Conservation (phyloP, 2,329 filamentous ascomycete genomes). For the Scedosporium minutisporum region DNA sequence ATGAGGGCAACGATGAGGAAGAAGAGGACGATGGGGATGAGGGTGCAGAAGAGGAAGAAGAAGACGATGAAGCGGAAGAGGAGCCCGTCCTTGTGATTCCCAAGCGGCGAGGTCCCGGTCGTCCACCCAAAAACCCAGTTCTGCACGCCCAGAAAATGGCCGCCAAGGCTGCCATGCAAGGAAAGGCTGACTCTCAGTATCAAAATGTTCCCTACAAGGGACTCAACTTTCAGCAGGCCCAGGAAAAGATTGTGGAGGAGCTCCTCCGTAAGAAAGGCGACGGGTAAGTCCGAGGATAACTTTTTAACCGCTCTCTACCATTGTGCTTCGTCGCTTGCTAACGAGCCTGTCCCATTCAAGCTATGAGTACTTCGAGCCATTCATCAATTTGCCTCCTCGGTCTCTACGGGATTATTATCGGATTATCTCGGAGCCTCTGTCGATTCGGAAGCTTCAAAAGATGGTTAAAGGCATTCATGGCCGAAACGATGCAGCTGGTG, state of each 20-base stretch:
- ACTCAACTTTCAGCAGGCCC: conserved; percentile 71
- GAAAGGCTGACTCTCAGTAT: conserved; percentile 42
- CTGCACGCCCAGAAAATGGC: conserved; percentile 14
- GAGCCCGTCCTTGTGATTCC: conserved; percentile 9
- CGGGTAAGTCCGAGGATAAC: conserved; percentile 35
- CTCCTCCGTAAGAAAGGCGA: conserved; percentile 60
- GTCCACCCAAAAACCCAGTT: conserved; percentile 12
- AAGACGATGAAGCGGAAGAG: conserved; percentile 20
- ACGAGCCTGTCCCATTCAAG: conserved; percentile 44
- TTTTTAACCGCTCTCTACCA: not conserved
- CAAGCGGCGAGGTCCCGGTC: conserved; percentile 9
- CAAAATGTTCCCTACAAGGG: conserved; percentile 55
- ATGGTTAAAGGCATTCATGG: conserved; percentile 64
- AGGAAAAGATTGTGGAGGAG: conserved; percentile 75
- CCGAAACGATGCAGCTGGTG: conserved; percentile 51
- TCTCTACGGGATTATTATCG: conserved; percentile 78
- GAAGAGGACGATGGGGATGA: conserved; percentile 21
- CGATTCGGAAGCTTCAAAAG: conserved; percentile 68
- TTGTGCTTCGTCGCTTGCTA: not conserved
- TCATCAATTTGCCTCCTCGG: conserved; percentile 67
- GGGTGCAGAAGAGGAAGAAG: conserved; percentile 19
- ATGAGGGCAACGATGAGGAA: conserved; percentile 18
- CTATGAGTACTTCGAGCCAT: conserved; percentile 61
- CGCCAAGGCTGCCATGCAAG: conserved; percentile 10
- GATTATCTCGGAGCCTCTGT: conserved; percentile 71